Base-by-base conservation (phyloP, 2,329 filamentous ascomycete species). In the Fusarium humuli region DNA sequence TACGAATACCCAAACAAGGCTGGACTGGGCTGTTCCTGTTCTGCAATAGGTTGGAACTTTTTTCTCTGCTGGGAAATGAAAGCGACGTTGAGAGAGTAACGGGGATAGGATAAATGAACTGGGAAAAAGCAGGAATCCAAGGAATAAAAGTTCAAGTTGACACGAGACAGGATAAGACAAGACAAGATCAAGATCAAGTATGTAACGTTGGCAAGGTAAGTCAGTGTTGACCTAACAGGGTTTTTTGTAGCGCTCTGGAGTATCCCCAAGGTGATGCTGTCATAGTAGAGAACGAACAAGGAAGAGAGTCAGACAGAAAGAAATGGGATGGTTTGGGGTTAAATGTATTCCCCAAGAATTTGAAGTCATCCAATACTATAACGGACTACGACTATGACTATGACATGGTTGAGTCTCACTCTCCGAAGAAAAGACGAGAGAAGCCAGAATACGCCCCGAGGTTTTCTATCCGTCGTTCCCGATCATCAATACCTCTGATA, bases 171-270 rank as follows among this genome's bases (percentile, higher is more conserved):
- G 42, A 30, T 20, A n/a, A 37, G 46, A 32, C 45, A 45, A 45
- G 45, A 27, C 32, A 42, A 25, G 48, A 25, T 23, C 32, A 52
- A 53, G 47, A 54, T 45, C 48, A 65, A 47, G 50, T 62, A 44
- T 46, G 60, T 16, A 30, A 62, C 34, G 34, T 55, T 18, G 34
- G 34, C 61, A 62, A 22, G 49, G 25, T 29, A 45, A 40, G 20
- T 41, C n/a, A 27, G 48, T 52, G 11, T 37, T 57, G 48, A 45
- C 66, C 66, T 50, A 57, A 59, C 67, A 67, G 54, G 62, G 64
- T 41, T 70, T 59, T 34, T 67, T 44, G 62, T 41, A 55, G 54
- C 67, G 67, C 67, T 70, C 42, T 47, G 18, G 7, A 14, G 16
- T 16, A n/a, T 37, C 10, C 34, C 18, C 34, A 37, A 37, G 47